Percentiles rank a stretch among this genome's conserved stretches.
phyloP scores from a whole-genome alignment of 768 basidiomycete genomes.

The Lactarius hengduanensis region DNA sequence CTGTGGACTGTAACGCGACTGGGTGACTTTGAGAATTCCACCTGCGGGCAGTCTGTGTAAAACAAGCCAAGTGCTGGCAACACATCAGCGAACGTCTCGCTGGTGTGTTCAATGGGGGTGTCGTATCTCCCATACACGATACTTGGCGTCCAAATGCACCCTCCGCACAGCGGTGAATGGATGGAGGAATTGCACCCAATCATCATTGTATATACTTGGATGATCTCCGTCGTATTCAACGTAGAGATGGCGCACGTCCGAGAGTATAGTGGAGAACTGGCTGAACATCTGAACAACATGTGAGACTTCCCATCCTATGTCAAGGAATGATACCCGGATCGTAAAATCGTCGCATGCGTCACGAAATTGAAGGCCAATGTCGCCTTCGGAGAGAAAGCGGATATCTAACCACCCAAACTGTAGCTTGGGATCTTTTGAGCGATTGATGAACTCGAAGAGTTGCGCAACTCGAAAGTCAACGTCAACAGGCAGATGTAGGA shows the following conservation, averaged over 20 bases:
- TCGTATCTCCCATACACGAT: too few species aligned
- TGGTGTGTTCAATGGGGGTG: too few species aligned
- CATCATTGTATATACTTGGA: too few species aligned
- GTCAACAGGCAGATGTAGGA: neutral
- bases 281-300: neutral
- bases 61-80: neutral
- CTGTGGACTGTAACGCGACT: too few species aligned
- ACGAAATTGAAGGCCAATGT: neutral
- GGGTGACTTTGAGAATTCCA: neutral
- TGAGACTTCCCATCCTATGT: too few species aligned
- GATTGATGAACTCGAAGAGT: neutral
- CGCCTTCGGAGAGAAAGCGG: accelerated
- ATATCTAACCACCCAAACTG: neutral
- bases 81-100: neutral
- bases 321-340: too few species aligned
- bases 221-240: neutral
- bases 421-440: neutral
- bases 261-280: neutral
- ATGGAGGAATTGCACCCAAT: neutral
- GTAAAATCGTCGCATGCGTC: accelerated
- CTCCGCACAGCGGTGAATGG: neutral
- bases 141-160: too few species aligned
- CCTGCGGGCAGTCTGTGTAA: neutral
- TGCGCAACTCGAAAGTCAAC: neutral
- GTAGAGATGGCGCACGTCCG: neutral